Evolutionary conservation across 345 rosid genomes (phyloP), one percentile per base, ranked within the genome.

Genomic region (Salix dunnii): DNA sequence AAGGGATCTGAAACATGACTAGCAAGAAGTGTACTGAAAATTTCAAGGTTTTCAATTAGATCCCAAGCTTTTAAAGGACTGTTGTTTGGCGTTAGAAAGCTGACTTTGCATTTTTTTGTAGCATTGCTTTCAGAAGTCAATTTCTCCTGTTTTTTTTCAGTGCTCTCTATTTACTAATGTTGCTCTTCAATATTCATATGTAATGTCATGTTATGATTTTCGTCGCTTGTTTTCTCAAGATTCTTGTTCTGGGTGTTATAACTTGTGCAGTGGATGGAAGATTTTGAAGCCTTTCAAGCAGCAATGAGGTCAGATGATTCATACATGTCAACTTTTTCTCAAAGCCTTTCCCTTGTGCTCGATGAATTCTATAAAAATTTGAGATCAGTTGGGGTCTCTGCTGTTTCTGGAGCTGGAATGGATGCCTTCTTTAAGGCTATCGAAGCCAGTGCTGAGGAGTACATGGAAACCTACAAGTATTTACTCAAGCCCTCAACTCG

Each of bases 391-490:
- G 97, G 97, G 71, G 94, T 92, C 63, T 92, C 97, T 71, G 94
- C 97, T 49, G 85, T 92, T 76, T 78, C 97, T 71, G 97, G 97
- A 81, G 85, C 89, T 77, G 97, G 97, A 69, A 89, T 89, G 90
- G 91, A 86, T 81, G 86, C 82, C 58, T 90, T 87, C 84, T 92
- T 92, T 70, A 87, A 89, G 80, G 88, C 93, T 77, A 82, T 92
- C 69, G 93, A 87, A 76, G 90, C 88, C 61, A 88, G 97, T 70
- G 87, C 92, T 38, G 88, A 85, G 70, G 97, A 92, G 76, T 90
- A 87, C 76, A 89, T 92, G 93, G 91, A 85, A 76, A 89, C 84
- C 46, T 92, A 90, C 73, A 92, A 88, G 97, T 92, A 92, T 72
- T 23, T 27, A 7, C 8, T 33, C 25, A 0, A 27, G 63, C 21